These are phyloP conservation scores for Punica granatum DNA, from an alignment of 345 rosid genomes.

Conservation along the genomic window DNA sequence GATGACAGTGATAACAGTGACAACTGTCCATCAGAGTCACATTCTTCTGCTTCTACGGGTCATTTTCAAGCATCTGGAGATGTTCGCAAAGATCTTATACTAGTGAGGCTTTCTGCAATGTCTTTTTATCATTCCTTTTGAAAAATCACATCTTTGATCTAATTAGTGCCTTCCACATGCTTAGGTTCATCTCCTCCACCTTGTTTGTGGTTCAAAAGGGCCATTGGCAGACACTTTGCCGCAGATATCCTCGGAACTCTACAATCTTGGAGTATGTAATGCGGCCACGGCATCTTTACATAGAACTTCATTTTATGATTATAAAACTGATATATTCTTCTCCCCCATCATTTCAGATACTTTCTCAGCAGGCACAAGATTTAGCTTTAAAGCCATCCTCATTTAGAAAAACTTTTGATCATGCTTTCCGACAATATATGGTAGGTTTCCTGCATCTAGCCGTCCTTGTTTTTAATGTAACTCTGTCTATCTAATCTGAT, in stretches of 20 bases:
- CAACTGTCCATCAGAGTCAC: conserved; percentile 31
- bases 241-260: conserved; percentile 61
- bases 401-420: conserved; percentile 61
- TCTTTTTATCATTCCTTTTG: not conserved
- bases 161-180: not conserved
- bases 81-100: conserved; percentile 58
- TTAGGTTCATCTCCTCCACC: conserved; percentile 81
- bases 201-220: conserved; percentile 75
- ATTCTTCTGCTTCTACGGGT: conserved; percentile 40
- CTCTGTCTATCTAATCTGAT: conserved; percentile 1
- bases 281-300: not conserved
- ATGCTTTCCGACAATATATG: conserved; percentile 59
- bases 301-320: conserved; percentile 4
- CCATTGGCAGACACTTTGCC: conserved; percentile 60
- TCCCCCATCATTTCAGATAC: conserved; percentile 38
- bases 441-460: conserved; percentile 29
- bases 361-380: conserved; percentile 58
- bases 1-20: conserved; percentile 30
- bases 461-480: conserved; percentile 6
- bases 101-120: conserved; percentile 30
- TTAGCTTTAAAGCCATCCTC: conserved; percentile 64
- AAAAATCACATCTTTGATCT: not conserved
- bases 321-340: conserved; percentile 18
- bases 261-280: conserved; percentile 66
- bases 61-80: conserved; percentile 39